Conservation (phyloP, 164 flowering plant genomes). For the Macadamia tetraphylla region DNA sequence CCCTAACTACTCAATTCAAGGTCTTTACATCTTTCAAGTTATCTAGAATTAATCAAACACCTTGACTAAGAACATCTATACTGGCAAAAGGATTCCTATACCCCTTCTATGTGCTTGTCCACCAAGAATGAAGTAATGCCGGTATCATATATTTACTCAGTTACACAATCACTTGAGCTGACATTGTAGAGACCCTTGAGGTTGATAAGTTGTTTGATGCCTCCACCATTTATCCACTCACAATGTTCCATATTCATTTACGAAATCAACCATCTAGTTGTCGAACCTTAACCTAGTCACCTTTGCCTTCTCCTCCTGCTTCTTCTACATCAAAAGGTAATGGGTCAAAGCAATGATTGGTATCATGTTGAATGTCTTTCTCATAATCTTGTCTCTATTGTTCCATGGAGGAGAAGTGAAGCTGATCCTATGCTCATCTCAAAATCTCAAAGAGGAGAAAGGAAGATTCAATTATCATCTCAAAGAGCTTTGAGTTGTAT, state of each 20-base stretch:
- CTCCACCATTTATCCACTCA: constrained; percentile 37
- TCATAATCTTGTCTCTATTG: constrained; percentile 20
- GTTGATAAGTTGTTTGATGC: constrained; percentile 48
- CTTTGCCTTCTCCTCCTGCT: constrained; percentile 20
- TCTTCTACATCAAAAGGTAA: background rate
- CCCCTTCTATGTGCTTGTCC: constrained; percentile 92
- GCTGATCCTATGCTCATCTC: constrained; percentile 5
- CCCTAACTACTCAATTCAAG: constrained; percentile 55
- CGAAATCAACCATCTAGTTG: constrained; percentile 35
- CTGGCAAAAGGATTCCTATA: constrained; percentile 35
- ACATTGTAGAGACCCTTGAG: constrained; percentile 34
- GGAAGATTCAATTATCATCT: no score
- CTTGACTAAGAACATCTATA: constrained; percentile 7
- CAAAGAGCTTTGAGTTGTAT: constrained; percentile 24
- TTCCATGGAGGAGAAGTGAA: constrained; percentile 13
- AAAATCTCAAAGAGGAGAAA: constrained; percentile 3
- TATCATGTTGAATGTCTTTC: constrained; percentile 16
- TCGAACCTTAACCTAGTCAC: constrained; percentile 17
- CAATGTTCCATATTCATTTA: constrained; percentile 65
- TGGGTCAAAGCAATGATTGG: constrained; percentile 16
- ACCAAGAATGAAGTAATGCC: constrained; percentile 34
- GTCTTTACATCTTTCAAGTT: constrained; percentile 70
- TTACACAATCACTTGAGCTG: constrained; percentile 32
- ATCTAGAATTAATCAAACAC: constrained; percentile 28
- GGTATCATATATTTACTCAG: constrained; percentile 53